Conservation (phyloP, 2,329 filamentous ascomycete species). For the Aspergillus sp. region DNA sequence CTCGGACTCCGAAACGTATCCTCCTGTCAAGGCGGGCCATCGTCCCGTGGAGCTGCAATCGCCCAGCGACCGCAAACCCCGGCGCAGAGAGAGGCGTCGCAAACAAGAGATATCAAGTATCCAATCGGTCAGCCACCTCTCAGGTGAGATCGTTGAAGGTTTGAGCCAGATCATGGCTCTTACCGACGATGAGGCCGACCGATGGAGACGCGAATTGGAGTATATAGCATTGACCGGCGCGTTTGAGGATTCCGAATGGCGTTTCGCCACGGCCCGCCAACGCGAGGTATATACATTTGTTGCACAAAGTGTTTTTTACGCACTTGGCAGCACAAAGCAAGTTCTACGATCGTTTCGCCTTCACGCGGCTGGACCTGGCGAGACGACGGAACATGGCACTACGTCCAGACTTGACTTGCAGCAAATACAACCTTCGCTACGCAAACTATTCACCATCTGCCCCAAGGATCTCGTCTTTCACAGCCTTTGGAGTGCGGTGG, state of each 20-base stretch:
- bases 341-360: slow-evolving; percentile 41
- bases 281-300: slow-evolving; percentile 40
- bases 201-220: slow-evolving; percentile 38
- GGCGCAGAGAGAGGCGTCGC: slow-evolving; percentile 7
- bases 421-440: slow-evolving; percentile 32
- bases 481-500: slow-evolving; percentile 41
- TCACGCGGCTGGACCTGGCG: slow-evolving; percentile 9
- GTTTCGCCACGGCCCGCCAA: slow-evolving; percentile 35
- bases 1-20: slow-evolving; percentile 11
- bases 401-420: slow-evolving; percentile 26
- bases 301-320: slow-evolving; percentile 44
- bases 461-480: slow-evolving; percentile 41
- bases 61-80: slow-evolving; percentile 19
- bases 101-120: slow-evolving; percentile 17
- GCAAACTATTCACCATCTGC: slow-evolving; percentile 35
- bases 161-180: slow-evolving; percentile 35
- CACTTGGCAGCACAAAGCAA: slow-evolving; percentile 39
- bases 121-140: slow-evolving; percentile 35
- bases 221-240: slow-evolving; percentile 34
- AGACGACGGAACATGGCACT: slow-evolving; percentile 2
- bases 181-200: slow-evolving; percentile 34
- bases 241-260: slow-evolving; percentile 37
- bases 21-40: slow-evolving; percentile 9
- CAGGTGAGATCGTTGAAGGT: slow-evolving; percentile 35
- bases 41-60: slow-evolving; percentile 16